Evolutionary conservation across 2,329 filamentous ascomycete genomes (phyloP).

Genomic region (Epichloe gansuensis): DNA sequence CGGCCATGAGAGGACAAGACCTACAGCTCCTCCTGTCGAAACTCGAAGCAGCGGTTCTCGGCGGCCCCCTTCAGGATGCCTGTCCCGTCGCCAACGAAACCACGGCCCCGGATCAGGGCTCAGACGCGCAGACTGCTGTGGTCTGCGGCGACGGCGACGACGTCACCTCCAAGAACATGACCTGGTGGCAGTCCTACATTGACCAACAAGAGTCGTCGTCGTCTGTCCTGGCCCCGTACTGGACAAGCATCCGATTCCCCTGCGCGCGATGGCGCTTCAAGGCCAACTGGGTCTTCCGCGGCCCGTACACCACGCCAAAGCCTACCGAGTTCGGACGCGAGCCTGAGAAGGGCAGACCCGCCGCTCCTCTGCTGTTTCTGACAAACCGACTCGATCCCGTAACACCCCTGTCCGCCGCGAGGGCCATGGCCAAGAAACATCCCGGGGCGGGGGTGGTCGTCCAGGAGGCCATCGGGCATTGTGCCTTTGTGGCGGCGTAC

Average conservation of each 20-base stretch:
- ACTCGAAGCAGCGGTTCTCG: not conserved
- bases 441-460: slow-evolving; percentile 13
- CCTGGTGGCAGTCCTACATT: slow-evolving; percentile 20
- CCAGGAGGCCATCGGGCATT: slow-evolving; percentile 13
- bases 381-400: slow-evolving; percentile 31
- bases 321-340: slow-evolving; percentile 5
- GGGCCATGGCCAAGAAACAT: slow-evolving; percentile 8
- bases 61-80: slow-evolving; percentile 13
- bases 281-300: slow-evolving; percentile 27
- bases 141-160: slow-evolving; percentile 24
- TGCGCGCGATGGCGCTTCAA: slow-evolving; percentile 27
- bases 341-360: slow-evolving; percentile 18
- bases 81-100: slow-evolving; percentile 7
- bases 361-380: slow-evolving; percentile 31
- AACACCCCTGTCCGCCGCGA: slow-evolving; percentile 24
- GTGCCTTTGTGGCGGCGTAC: not conserved
- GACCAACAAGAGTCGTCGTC: slow-evolving; percentile 15
- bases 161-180: slow-evolving; percentile 9
- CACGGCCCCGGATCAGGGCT: not conserved
- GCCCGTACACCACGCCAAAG: slow-evolving; percentile 20
- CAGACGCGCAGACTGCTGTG: slow-evolving; percentile 16
- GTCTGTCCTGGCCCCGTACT: slow-evolving; percentile 18
- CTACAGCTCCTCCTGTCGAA: not conserved
- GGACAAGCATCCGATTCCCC: slow-evolving; percentile 23
- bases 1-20: slow-evolving; percentile 11